phyloP scores from a whole-genome alignment of 177 flowering plant genomes.

The Tripterygium wilfordii region DNA sequence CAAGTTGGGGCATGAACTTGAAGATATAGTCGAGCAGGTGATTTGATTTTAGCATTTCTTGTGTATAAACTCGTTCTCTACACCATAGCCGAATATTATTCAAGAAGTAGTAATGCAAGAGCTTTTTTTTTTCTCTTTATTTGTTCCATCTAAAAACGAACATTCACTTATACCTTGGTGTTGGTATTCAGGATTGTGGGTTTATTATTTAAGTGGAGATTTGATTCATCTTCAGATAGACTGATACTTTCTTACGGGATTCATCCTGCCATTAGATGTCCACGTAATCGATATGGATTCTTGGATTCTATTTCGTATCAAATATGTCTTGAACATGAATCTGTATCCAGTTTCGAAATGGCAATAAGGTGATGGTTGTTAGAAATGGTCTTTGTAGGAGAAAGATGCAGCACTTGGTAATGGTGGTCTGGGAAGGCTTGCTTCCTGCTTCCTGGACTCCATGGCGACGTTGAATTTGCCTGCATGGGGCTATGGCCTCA shows the following conservation, averaged over 20 bases:
- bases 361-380: slow-evolving; percentile 3
- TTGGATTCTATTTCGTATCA: no score
- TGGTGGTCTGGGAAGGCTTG: slow-evolving; percentile 98
- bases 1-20: slow-evolving; percentile 84
- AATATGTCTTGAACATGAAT: background rate
- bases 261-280: background rate
- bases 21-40: slow-evolving; percentile 78
- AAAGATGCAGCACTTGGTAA: slow-evolving; percentile 99
- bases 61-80: no score
- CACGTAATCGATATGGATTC: no score
- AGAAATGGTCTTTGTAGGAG: slow-evolving; percentile 43
- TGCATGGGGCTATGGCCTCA: slow-evolving; percentile 98
- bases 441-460: slow-evolving; percentile 94
- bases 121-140: background rate
- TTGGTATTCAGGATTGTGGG: no score
- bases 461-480: slow-evolving; percentile 96
- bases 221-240: no score
- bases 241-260: background rate
- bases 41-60: background rate
- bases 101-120: background rate
- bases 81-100: no score
- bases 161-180: no score
- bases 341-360: background rate
- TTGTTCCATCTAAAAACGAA: no score
- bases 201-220: no score